These are phyloP conservation scores for Anisogramma anomala DNA, from an alignment of 2,329 filamentous ascomycete genomes.

Conservation along the genomic window DNA sequence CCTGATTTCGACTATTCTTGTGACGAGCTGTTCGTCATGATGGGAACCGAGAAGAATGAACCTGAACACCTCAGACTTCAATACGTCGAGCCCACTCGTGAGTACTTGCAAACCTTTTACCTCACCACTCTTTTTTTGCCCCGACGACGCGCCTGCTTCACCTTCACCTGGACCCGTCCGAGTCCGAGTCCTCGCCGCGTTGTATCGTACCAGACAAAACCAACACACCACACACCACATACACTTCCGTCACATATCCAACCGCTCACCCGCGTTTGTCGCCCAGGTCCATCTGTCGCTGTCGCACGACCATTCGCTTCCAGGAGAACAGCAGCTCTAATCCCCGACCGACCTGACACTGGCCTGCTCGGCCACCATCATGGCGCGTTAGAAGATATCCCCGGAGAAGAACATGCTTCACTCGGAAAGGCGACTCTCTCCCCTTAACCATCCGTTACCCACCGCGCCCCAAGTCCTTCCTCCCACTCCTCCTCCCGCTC, in stretches of 20 bases:
- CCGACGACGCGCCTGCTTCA: too few species aligned
- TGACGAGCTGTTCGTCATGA: conserved; percentile 12
- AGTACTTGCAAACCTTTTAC: conserved; percentile 6
- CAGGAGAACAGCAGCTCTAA: too few species aligned
- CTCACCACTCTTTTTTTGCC: neutral
- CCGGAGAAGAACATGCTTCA: conserved; percentile 18
- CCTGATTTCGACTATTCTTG: neutral
- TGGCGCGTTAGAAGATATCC: conserved; percentile 14
- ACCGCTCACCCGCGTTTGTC: conserved; percentile 3
- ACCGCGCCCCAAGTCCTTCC: conserved; percentile 29
- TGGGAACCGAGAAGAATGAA: conserved; percentile 10
- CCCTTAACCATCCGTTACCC: conserved; percentile 26
- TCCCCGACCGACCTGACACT: conserved; percentile 17
- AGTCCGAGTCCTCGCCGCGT: neutral
- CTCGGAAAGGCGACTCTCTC: conserved; percentile 21
- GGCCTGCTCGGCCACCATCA: conserved; percentile 13
- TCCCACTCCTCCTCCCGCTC: conserved; percentile 24
- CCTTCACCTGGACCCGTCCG: too few species aligned
- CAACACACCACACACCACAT: neutral
- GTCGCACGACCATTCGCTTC: conserved; percentile 18
- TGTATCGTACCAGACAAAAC: too few species aligned
- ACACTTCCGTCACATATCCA: neutral
- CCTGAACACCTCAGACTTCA: conserved; percentile 16
- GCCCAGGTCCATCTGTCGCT: too few species aligned
- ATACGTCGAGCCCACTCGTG: conserved; percentile 18